Evolutionary conservation across 2,329 filamentous ascomycete species (phyloP), one percentile per base, ranked within the genome.

Genomic region (Claviceps africana): DNA sequence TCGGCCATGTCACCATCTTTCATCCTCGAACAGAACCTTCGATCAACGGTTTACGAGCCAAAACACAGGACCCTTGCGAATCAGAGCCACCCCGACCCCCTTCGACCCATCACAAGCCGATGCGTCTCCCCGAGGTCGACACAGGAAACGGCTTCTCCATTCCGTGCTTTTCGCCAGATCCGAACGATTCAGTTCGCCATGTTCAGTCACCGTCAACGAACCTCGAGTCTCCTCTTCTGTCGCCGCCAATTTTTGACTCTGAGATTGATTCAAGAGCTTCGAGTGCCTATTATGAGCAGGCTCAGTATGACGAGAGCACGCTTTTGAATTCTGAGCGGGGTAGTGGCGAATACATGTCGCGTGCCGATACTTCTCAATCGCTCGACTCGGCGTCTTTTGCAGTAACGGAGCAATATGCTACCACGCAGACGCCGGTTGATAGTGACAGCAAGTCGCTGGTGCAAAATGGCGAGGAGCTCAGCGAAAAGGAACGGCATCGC

Each of bases 401-500:
- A 25, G 65, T 65, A 9, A 64, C 64, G 4, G 72, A 74, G 54
- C 66, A 62, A 54, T 68, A 64, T 53, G 68, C 63, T 47, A 64
- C 64, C 43, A 66, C 62, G 21, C 65, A 67, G 21, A 64, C 68
- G 6, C 61, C 65, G 3, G 56, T 68, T 17, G 71, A 73, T 31
- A 68, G 66, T 39, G 64, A 68, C n/a, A 56, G 56, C 40, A 68
- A 66, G 53, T 58, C 65, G 1, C 56, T 64, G 13, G 47, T 56
- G 47, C 56, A 67, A 55, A 68, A 76, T 50, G 65, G 69, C 56
- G 65, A 71, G 40, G 70, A 64, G 2, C 64, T 71, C 15, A 67
- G 70, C 7, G 70, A 70, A 31, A 76, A 82, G 55, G 79, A 85
- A 57, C 78, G 78, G 55, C 83, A 85, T 55, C 81, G 86, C n/a